A percentile compares a stretch with the other conserved stretches of the same genome.
These are phyloP conservation scores for Bipolaris victoriae DNA, from an alignment of 2,329 filamentous ascomycete genomes.

Conservation along the genomic window DNA sequence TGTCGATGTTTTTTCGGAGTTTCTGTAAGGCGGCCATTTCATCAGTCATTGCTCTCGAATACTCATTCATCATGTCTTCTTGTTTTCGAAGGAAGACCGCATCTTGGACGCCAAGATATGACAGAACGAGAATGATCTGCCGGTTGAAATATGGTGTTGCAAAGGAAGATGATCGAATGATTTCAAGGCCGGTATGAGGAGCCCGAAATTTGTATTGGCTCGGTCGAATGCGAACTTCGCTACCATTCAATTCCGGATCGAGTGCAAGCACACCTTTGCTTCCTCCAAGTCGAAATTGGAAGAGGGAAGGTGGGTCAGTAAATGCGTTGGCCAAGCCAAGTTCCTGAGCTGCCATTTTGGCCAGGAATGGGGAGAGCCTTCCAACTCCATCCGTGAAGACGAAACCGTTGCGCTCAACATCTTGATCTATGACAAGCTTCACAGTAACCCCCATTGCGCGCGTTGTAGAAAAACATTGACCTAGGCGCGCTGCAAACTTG, in stretches of 20 bases:
- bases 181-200: conserved; percentile 74
- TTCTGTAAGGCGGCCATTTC: conserved; percentile 68
- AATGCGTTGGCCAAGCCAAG: conserved; percentile 64
- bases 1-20: conserved; percentile 78
- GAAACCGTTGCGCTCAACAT: conserved; percentile 71
- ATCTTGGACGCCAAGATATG: conserved; percentile 73
- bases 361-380: conserved; percentile 82
- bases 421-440: conserved; percentile 64
- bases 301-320: conserved; percentile 73
- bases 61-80: conserved; percentile 68
- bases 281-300: conserved; percentile 90
- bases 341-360: conserved; percentile 73
- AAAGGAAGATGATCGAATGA: conserved; percentile 80
- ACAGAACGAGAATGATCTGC: conserved; percentile 87
- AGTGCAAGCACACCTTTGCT: conserved; percentile 87
- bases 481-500: conserved; percentile 86
- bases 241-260: conserved; percentile 70
- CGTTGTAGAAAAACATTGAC: conserved; percentile 96
- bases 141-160: conserved; percentile 83
- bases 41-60: conserved; percentile 73
- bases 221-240: conserved; percentile 76
- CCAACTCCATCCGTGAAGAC: conserved; percentile 93
- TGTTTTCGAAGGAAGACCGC: conserved; percentile 72
- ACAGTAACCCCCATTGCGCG: conserved; percentile 72
- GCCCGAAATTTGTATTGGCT: conserved; percentile 89